These are phyloP conservation scores for Kalanchoe fedtschenkoi DNA, from an alignment of 164 flowering plant species.

Conservation along the genomic window DNA sequence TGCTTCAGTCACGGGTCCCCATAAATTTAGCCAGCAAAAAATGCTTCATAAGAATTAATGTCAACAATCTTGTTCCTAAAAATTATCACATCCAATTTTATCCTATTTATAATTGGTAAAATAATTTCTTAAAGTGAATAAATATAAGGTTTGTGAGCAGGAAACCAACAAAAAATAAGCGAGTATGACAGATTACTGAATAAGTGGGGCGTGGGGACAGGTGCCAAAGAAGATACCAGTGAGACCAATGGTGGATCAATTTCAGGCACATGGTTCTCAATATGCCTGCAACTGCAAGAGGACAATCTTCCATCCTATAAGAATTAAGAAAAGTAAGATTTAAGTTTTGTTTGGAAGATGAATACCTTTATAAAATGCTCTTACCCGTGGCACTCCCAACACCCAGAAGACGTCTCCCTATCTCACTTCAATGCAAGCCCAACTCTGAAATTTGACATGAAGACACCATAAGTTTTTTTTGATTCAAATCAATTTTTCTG, in stretches of 20 bases:
- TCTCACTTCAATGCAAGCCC: background rate
- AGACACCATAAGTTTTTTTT: background rate
- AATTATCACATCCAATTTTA: background rate
- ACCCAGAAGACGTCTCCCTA: background rate
- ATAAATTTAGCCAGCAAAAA: background rate
- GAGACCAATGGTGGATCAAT: background rate
- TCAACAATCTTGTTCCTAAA: background rate
- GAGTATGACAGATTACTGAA: background rate
- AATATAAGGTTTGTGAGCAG: background rate
- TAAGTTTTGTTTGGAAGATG: background rate
- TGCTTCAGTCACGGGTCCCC: too few relatives aligned
- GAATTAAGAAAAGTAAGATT: background rate
- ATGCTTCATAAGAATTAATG: background rate
- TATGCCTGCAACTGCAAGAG: background rate
- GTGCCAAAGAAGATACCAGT: background rate
- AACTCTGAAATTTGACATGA: background rate
- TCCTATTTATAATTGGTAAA: background rate
- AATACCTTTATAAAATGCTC: background rate
- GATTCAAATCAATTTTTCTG: background rate
- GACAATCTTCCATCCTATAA: background rate
- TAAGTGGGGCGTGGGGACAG: background rate
- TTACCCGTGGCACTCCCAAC: background rate
- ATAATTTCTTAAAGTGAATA: background rate
- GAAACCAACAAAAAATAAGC: background rate
- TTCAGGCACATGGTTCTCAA: slow-evolving; percentile 1